Base-by-base conservation (phyloP, 2,329 filamentous ascomycete genomes). In the Aureobasidium musti region DNA sequence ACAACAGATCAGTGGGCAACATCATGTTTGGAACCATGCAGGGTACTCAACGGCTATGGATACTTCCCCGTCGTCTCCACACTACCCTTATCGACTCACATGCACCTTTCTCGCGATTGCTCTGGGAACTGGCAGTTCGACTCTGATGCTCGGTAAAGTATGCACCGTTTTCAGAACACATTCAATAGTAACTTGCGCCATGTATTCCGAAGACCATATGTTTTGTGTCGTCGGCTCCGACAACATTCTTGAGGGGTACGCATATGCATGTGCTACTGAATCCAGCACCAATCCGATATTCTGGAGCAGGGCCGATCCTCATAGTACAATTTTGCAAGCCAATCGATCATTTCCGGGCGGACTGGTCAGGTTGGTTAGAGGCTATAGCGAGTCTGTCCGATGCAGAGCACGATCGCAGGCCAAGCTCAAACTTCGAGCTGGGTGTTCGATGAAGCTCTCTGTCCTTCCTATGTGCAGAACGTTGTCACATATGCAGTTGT, bases 231-330 rank as follows among this genome's bases (percentile, higher is more conserved):
- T 37, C 43, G n/a, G 30, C 30, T n/a, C 41, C 43, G 57, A 61
- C 17, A 23, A 63, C 2, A 35, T 63, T 50, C 47, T 26, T 21
- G 35, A 64, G 61, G 61, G 61, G 61, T 64, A 54, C 43, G 61
- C 61, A 64, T 64, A 54, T 64, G 61, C 49, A 54, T 54, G 61
- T 64, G n/a, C 49, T 23, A 54, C 61, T 64, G 23, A 21, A 53
- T 10, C 37, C 17, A 64, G 37, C 54, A 59, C 54, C 23, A 59
- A 28, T 28, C 21, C 53, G 21, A 21, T 41, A 26, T 57, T 19
- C n/a, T 57, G 35, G 35, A 41, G 21, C 50, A 35, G 28, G 30
- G 30, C 35, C 21, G 30, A 26, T 23, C 28, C 43, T 19, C 35
- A 49, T 47, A 21, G n/a, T 28, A 19, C 41, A 10, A 17, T 11